Evolutionary conservation across 2,329 filamentous ascomycete genomes (phyloP), one percentile per base, ranked within the genome.

Genomic region (Epichloe sibirici): DNA sequence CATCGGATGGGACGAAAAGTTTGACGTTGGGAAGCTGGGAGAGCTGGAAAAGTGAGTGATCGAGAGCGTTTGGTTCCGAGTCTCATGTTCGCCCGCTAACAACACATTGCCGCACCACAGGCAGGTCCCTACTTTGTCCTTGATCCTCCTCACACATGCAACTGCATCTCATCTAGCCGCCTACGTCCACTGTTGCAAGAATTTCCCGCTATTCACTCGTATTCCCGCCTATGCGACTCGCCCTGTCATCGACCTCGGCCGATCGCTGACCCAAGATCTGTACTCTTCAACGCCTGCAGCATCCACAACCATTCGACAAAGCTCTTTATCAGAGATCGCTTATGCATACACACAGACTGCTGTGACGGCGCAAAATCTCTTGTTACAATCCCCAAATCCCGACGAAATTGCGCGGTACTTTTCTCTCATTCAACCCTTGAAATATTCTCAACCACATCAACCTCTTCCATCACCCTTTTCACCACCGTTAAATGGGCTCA

Each of bases 381-480:
- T 85, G 58, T 67, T 81, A 46, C 74, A 83, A 64, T 79, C 89
- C 1, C 93, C 93, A 0, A 89, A 86, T 0, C 69, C 82, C 4
- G 88, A 95, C 53, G 93, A 98, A 64, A 96, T 98, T 57, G 87
- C 88, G 34, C 82, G 83, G 49, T 97, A 95, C 70, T 98, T 97
- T 67, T 86, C 86, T 23, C 77, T 88, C 9, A 90, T 98, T 58
- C 88, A 94, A 57, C 85, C 90, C 2, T 76, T 98, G 38, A 97
- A 97, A 70, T 98, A 97, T 72, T 95, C 90, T 2, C 93, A 98
- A 66, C 90, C 93, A 3, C 90, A 95, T 64, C 88, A 96, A 62
- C 91, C 93, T 1, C 76, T 90, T 1, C 82, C 87, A 0, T 93
- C 90, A 5, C 85, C 90, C 1, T 94, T 90, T 64, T 94, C 90